Evolutionary conservation across 192 early-diverging fungal genomes (phyloP), one percentile per base, ranked within the genome.

Genomic region (Entomortierella chlamydospora): DNA sequence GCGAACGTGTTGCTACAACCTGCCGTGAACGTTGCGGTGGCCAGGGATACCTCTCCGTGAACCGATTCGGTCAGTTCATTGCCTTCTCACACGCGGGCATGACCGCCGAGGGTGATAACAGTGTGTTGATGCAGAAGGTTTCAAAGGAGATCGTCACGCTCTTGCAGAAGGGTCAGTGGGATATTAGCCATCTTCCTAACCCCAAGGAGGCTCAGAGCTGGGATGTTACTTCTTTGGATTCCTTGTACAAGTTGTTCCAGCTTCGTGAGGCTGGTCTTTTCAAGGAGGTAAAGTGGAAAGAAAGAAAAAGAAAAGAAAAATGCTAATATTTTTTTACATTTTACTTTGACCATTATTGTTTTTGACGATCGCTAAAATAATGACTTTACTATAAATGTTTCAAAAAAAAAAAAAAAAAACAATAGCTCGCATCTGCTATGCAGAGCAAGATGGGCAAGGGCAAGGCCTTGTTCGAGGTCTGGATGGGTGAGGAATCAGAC

Each of bases 41-140:
- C 15, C 89, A 90, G 77, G 93, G 93, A 1, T 94, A 93, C 79
- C 80, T 94, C 34, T 78, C 83, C 25, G 77, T 85, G 58, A 92
- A 92, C 77, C 81, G 89, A 56, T 84, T 94, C 61, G 90, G 88
- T 28, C 69, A 84, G 25, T 82, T 83, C 61, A 88, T 94, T 82
- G 90, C 90, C 11, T 91, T 93, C 67, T 84, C 90, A 11, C 93
- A 94, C 71, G 90, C 91, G 17, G 91, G 91, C 58, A 93, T 93
- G 84, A 91, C 93, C 11, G 93, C 93, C 41, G 93, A 94, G 82
- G 93, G 93, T 25, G 93, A 94, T 64, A 93, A 92, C 82, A 86
- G 86, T 52, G 90, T 94, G 20, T 73, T 93, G 62, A 92, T 91
- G 84, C 91, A 91, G 70, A 94, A 94, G 83, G 91, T 93, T 34